Evolutionary conservation across 495 filamentous ascomycete species (phyloP).

Genomic region (Sporormia fimetaria): DNA sequence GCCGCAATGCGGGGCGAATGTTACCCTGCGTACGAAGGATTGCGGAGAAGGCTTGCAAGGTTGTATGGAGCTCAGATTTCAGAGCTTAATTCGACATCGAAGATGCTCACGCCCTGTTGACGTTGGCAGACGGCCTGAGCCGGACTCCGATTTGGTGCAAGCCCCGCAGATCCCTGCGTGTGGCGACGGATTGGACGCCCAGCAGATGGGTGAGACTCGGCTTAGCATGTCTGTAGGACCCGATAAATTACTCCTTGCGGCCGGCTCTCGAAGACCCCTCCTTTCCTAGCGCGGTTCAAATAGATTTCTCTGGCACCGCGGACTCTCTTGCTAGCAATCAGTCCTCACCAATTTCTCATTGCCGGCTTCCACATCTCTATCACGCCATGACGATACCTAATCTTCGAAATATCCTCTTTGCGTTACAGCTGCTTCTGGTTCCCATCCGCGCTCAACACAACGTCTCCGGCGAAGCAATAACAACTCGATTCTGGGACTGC

Average conservation of each 20-base stretch:
- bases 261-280: slow-evolving; percentile 23
- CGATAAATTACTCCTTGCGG: slow-evolving; percentile 22
- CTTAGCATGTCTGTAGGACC: slow-evolving; percentile 15
- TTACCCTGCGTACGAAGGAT: slow-evolving; percentile 14
- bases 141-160: slow-evolving; percentile 15
- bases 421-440: slow-evolving; percentile 42
- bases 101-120: slow-evolving; percentile 7
- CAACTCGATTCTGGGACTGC: slow-evolving; percentile 60
- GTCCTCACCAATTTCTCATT: slow-evolving; percentile 20
- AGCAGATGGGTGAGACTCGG: slow-evolving; percentile 16
- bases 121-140: slow-evolving; percentile 1
- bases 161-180: slow-evolving; percentile 20
- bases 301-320: slow-evolving; percentile 20
- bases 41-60: slow-evolving; percentile 19
- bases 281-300: slow-evolving; percentile 21
- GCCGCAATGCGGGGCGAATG: slow-evolving; percentile 22
- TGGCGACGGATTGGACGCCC: slow-evolving; percentile 13
- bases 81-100: slow-evolving; percentile 25
- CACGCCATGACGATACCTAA: slow-evolving; percentile 22
- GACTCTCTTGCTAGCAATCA: slow-evolving; percentile 19
- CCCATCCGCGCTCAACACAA: slow-evolving; percentile 12
- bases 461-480: slow-evolving; percentile 29
- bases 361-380: slow-evolving; percentile 18
- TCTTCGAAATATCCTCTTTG: slow-evolving; percentile 42
- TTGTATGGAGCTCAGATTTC: slow-evolving; percentile 11